Percentiles rank a stretch among this genome's conserved stretches.
These are phyloP conservation scores for Seiridium unicorne DNA, from an alignment of 2,329 filamentous ascomycete species.

Conservation along the genomic window DNA sequence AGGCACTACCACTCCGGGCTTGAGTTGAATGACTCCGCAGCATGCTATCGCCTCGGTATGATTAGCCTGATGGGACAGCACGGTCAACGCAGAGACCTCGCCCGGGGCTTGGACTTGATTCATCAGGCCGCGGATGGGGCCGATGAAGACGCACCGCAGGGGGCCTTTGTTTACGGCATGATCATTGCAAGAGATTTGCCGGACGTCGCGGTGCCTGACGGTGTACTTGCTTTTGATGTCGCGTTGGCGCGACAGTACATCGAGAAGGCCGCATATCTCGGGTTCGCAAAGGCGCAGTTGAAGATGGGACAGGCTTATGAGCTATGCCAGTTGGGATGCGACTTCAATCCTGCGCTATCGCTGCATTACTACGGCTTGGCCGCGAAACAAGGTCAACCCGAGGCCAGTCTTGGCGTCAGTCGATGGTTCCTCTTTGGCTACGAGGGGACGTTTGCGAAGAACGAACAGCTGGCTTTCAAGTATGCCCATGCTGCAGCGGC, in stretches of 20 bases:
- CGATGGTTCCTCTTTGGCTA: conserved; percentile 98
- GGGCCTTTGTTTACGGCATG: conserved; percentile 95
- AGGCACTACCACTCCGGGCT: conserved; percentile 86
- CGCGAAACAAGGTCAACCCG: conserved; percentile 85
- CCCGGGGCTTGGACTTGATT: conserved; percentile 77
- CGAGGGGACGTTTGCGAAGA: conserved; percentile 89
- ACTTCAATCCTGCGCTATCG: conserved; percentile 90
- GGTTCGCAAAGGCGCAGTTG: conserved; percentile 92
- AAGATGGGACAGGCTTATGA: conserved; percentile 98
- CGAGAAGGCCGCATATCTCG: conserved; percentile 92
- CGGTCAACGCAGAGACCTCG: conserved; percentile 80
- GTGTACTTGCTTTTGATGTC: conserved; percentile 68
- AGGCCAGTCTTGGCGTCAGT: conserved; percentile 93
- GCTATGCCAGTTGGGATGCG: conserved; percentile 87
- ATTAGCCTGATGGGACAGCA: conserved; percentile 95
- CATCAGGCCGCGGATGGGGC: conserved; percentile 78
- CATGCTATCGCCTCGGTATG: conserved; percentile 87
- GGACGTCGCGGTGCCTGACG: conserved; percentile 78
- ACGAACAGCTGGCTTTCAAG: conserved; percentile 87
- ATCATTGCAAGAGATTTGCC: conserved; percentile 85
- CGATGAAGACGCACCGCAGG: conserved; percentile 95
- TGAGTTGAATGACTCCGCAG: conserved; percentile 80
- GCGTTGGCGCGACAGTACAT: conserved; percentile 80
- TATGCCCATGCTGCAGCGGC: conserved; percentile 87
- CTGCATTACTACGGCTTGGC: conserved; percentile 95